These are phyloP conservation scores for Poa annua DNA, from an alignment of 176 grass and related monocot species.

Conservation along the genomic window DNA sequence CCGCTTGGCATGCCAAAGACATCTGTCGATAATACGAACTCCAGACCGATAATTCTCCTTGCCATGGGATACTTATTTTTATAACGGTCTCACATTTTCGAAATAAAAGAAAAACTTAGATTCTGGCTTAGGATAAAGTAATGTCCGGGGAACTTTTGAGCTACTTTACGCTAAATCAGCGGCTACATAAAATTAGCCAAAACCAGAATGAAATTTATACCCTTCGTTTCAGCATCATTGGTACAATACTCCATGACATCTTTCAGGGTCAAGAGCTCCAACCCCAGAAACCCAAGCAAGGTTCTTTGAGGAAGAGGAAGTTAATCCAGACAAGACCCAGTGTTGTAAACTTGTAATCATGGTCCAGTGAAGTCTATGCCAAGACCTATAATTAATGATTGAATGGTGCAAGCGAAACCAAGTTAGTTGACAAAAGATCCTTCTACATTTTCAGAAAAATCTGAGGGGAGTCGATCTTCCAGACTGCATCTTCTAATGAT, in stretches of 20 bases:
- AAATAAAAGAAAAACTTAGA: too few species aligned
- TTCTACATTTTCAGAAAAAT: background rate
- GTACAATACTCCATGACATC: background rate
- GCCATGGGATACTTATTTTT: too few species aligned
- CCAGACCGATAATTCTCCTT: too few species aligned
- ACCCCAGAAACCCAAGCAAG: background rate
- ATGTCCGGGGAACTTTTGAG: too few species aligned
- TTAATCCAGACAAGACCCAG: background rate
- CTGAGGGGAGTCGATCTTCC: conserved; percentile 19
- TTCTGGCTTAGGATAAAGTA: too few species aligned
- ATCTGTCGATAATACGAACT: background rate
- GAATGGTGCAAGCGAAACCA: background rate
- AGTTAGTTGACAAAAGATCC: conserved; percentile 21
- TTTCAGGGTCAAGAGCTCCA: background rate
- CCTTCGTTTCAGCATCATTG: background rate
- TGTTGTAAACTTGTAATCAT: background rate
- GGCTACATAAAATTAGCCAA: background rate
- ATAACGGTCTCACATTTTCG: too few species aligned
- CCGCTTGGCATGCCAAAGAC: background rate
- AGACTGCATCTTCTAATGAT: background rate
- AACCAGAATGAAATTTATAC: background rate
- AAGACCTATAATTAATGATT: background rate
- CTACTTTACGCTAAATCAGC: too few species aligned
- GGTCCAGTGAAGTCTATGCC: background rate
- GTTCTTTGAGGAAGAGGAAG: background rate